These are phyloP conservation scores for Chaetomium strumarium DNA, from an alignment of 2,329 filamentous ascomycete species.

Conservation along the genomic window DNA sequence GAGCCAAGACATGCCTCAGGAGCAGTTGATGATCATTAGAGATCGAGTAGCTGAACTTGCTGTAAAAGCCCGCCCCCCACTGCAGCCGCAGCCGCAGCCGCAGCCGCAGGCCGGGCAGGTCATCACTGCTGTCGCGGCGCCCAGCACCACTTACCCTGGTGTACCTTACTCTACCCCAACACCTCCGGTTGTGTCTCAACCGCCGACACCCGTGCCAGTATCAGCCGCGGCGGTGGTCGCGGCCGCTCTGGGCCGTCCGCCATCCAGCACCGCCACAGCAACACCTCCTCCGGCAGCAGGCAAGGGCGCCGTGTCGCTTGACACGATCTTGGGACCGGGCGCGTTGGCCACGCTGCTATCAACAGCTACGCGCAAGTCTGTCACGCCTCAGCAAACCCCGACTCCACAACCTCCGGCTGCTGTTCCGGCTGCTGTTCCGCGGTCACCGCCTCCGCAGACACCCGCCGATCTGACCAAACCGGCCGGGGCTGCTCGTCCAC, in stretches of 20 bases:
- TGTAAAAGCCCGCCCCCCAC: conserved; percentile 49
- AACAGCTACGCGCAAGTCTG: conserved; percentile 39
- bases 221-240: conserved; percentile 30
- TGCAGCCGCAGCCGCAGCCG: conserved; percentile 21
- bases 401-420: conserved; percentile 37
- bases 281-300: conserved; percentile 22
- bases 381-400: conserved; percentile 40
- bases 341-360: conserved; percentile 53
- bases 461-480: conserved; percentile 21
- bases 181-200: conserved; percentile 30
- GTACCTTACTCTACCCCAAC: conserved; percentile 27
- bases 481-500: conserved; percentile 20
- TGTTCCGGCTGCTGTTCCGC: conserved; percentile 39
- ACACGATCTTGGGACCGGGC: conserved; percentile 54
- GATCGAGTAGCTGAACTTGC: conserved; percentile 76
- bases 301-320: conserved; percentile 41
- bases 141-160: conserved; percentile 4
- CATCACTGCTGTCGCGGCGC: conserved; percentile 12
- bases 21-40: conserved; percentile 78
- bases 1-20: conserved; percentile 68
- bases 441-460: conserved; percentile 44
- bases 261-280: conserved; percentile 28
- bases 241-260: conserved; percentile 26
- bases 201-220: conserved; percentile 31
- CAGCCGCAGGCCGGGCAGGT: conserved; percentile 22